Percentiles rank a stretch among this genome's conserved stretches.
These are phyloP conservation scores for Pseudogymnoascus sp. DNA, from an alignment of 2,329 filamentous ascomycete species.

Conservation along the genomic window DNA sequence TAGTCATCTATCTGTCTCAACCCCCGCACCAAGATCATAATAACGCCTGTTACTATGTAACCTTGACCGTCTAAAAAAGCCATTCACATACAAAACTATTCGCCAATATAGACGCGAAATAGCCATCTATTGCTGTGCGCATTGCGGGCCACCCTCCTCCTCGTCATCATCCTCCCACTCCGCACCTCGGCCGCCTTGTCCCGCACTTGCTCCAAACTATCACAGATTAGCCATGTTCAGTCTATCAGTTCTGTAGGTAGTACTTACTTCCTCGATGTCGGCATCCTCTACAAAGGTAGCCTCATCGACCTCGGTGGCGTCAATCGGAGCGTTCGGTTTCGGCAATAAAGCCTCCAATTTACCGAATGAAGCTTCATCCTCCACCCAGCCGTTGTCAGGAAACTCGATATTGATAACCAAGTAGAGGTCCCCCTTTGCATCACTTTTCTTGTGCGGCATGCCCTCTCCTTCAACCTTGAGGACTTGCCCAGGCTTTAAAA, in stretches of 20 bases:
- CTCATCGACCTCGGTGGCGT: constrained; percentile 73
- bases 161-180: constrained; percentile 66
- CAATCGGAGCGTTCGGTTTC: constrained; percentile 49
- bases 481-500: constrained; percentile 75
- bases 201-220: constrained; percentile 61
- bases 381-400: constrained; percentile 78
- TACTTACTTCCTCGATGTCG: constrained; percentile 67
- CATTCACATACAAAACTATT: constrained; percentile 4
- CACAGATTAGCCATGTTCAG: constrained; percentile 24
- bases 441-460: constrained; percentile 86
- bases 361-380: constrained; percentile 62
- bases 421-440: constrained; percentile 79
- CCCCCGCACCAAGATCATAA: constrained; percentile 2
- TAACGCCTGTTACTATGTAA: constrained; percentile 8
- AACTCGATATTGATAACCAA: constrained; percentile 80
- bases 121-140: constrained; percentile 34
- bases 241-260: constrained; percentile 9
- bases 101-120: not conserved
- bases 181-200: constrained; percentile 56
- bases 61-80: constrained; percentile 4
- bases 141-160: constrained; percentile 56
- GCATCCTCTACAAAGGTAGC: constrained; percentile 79
- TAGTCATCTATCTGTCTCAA: constrained; percentile 3
- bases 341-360: constrained; percentile 72
- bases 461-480: constrained; percentile 84